Base-by-base conservation (phyloP, 1,139 yeast species). In the Maudiozyma humilis region DNA sequence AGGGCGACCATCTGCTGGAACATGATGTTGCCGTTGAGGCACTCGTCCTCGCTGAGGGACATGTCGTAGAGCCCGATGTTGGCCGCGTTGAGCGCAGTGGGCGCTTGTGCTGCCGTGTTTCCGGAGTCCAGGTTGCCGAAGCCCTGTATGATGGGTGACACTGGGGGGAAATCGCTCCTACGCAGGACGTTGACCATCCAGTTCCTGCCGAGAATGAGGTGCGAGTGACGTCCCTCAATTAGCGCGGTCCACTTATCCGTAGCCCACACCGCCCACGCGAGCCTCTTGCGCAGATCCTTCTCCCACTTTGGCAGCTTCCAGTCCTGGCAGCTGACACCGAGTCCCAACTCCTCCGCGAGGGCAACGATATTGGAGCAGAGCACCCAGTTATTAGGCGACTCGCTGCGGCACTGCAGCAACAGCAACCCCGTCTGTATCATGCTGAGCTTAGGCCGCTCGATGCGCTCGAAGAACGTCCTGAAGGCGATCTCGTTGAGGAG, bases 251-350 rank as follows among this genome's bases (percentile, higher is more conserved):
- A 88, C 59, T 87, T 86, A 56, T 86, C 95, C 62, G 86, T 94
- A 45, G 83, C 70, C 71, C 78, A 87, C 1, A 86, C 93, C 0
- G 96, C 95, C 96, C 96, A 88, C 0, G 95, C 95, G 42, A 88
- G 65, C 45, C 96, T 70, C 54, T 86, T 76, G 42, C 96, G 70
- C 39, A 88, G 65, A 1, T 93, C 91, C 43, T 94, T 71, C 59
- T 88, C 96, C 96, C 96, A 88, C 54, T 82, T 80, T 0, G 96
- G 96, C 31, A 88, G 64, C 56, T 84, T 79, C 96, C 96, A 88
- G 49, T 75, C 76, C 45, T 82, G 79, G 59, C 96, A 88, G 58
- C 87, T 89, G 15, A 85, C 70, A 0, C 95, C 95, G 12, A 88
- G 67, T 0, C 96, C 96, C 32, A 88, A 66, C 53, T 88, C 94